Evolutionary conservation across 2,329 filamentous ascomycete species (phyloP).

Genomic region (Paecilomyces variotii): DNA sequence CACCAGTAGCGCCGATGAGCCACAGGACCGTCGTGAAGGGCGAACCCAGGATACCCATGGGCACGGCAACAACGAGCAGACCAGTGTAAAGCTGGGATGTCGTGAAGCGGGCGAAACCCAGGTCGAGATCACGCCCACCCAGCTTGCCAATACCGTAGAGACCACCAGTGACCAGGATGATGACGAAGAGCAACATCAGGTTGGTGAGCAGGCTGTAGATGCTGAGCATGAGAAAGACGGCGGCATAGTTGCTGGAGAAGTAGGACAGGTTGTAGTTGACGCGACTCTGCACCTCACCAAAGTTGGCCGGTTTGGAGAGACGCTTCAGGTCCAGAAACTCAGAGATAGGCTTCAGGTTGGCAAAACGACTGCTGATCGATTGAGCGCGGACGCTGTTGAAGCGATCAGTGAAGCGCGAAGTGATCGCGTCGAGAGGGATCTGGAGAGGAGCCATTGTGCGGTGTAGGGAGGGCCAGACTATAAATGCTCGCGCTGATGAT

Average conservation of each 20-base stretch:
- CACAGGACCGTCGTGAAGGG: constrained; percentile 81
- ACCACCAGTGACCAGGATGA: constrained; percentile 75
- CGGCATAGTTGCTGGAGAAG: constrained; percentile 97
- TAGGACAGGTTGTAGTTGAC: constrained; percentile 96
- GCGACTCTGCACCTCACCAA: constrained; percentile 78
- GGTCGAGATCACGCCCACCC: constrained; percentile 75
- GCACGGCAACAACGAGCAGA: constrained; percentile 73
- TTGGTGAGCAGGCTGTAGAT: constrained; percentile 94
- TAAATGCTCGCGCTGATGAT: neutral
- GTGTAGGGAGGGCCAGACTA: neutral
- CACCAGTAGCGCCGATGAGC: constrained; percentile 91
- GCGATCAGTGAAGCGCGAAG: constrained; percentile 84
- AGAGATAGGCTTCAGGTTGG: constrained; percentile 81
- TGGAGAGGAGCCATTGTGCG: constrained; percentile 72
- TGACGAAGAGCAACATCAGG: constrained; percentile 78
- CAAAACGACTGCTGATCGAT: constrained; percentile 72
- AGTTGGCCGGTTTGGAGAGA: constrained; percentile 87
- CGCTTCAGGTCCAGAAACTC: constrained; percentile 97
- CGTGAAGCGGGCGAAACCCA: constrained; percentile 74
- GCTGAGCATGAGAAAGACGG: constrained; percentile 87
- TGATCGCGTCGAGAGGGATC: constrained; percentile 85
- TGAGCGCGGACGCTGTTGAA: constrained; percentile 76
- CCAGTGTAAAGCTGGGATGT: constrained; percentile 91
- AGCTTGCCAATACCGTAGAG: constrained; percentile 90
- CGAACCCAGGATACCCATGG: constrained; percentile 75